Conservation (phyloP, 257 asterid genomes). For the Capsicum chinense region DNA sequence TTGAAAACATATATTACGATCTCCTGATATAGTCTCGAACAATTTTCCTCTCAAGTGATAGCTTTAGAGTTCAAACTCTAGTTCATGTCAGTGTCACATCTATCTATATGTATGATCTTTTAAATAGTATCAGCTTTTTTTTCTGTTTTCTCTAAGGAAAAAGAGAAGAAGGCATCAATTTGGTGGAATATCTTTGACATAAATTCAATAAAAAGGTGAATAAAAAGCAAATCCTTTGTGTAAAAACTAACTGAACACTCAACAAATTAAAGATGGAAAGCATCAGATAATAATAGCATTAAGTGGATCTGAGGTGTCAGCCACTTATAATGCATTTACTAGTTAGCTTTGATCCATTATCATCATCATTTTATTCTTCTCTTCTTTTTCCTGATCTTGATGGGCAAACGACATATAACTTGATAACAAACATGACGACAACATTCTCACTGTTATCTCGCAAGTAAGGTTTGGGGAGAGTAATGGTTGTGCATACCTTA, state of each 20-base stretch:
- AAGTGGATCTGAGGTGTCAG: slow-evolving; percentile 61
- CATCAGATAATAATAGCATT: slow-evolving; percentile 26
- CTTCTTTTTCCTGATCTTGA: neutral
- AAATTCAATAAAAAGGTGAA: neutral
- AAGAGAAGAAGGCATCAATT: neutral
- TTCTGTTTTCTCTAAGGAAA: too few species aligned
- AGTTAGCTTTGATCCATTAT: slow-evolving; percentile 14
- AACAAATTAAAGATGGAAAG: slow-evolving; percentile 29
- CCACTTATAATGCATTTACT: slow-evolving; percentile 41
- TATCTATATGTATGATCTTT: neutral
- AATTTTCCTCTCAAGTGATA: too few species aligned
- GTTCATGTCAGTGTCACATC: too few species aligned
- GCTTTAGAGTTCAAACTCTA: too few species aligned
- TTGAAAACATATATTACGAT: too few species aligned
- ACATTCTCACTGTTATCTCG: too few species aligned
- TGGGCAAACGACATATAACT: neutral
- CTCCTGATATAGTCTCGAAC: too few species aligned
- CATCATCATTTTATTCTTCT: slow-evolving; percentile 4
- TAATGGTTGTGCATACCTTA: too few species aligned
- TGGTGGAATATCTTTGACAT: slow-evolving; percentile 32
- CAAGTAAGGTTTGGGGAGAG: too few species aligned
- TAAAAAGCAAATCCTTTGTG: slow-evolving; percentile 20
- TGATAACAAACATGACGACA: neutral
- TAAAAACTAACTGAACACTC: slow-evolving; percentile 32
- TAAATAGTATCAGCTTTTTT: neutral